Base-by-base conservation (phyloP, 2,329 filamentous ascomycete genomes). In the Fusarium devonianum region DNA sequence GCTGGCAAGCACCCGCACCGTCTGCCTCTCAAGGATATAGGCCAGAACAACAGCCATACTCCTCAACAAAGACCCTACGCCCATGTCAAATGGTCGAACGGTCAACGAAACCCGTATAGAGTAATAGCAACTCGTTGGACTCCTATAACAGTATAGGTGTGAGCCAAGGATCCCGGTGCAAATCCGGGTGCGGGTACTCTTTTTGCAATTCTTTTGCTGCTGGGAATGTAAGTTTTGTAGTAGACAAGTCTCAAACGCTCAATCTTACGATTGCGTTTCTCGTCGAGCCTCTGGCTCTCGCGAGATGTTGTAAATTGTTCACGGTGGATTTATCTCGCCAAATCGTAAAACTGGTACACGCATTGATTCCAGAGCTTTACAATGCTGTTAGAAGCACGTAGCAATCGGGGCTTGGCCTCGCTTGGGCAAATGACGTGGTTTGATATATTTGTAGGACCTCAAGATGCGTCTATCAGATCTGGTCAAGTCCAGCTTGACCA, bases 121-220 rank as follows among this genome's bases (percentile, higher is more conserved):
- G 66, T 68, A 68, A 68, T 67, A 69, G 67, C 44, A 69, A 68
- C 67, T 69, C 67, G 67, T 69, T 69, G 65, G 67, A 64, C 67
- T 70, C 68, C 67, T 70, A 68, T 63, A 53, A 37, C 53, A 46
- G 52, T 53, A 52, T 67, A 66, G 60, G 61, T 42, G 62, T 53
- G 28, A 71, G 68, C 65, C 68, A 70, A 69, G 65, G 66, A 70
- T 69, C 68, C 58, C 55, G 68, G 67, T 71, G 65, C 67, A 71
- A 70, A 69, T 69, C 67, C 67, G 68, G 59, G 66, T 68, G 58
- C 67, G 65, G 67, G 66, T 67, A 54, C 11, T 35, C 26, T 60
- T 60, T 60, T 57, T 48, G 43, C 39, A 30, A 18, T 44, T 33
- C 37, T 21, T 12, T 47, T 26, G 23, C 23, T 12, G 23, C 7